Base-by-base conservation (phyloP, 805 yeast genomes). In the Candida anglica region DNA sequence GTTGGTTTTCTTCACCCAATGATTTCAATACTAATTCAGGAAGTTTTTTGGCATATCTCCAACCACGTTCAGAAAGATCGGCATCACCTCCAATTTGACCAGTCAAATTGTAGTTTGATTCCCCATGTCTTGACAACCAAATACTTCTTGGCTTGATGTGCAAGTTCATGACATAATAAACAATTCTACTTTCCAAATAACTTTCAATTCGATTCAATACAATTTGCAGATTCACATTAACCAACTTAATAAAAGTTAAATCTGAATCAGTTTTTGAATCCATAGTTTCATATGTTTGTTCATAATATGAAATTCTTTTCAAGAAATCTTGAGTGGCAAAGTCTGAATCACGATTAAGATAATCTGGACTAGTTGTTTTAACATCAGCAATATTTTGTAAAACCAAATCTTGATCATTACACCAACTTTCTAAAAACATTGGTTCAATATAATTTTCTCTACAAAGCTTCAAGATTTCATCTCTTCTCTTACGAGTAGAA, bases 1-100 rank as follows among this genome's bases (percentile, higher is more conserved):
- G 66, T 40, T 59, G 50, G 38, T 81, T 69, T 25, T 74, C 78
- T 36, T 71, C 72, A 30, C 82, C 78, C 29, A 80, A 73, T 4
- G 81, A 78, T 43, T 81, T 72, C 37, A 69, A 69, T 1, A 87
- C 89, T 42, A 91, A 54, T 21, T 77, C 79, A 1, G 95, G 95
- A 43, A 91, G 73, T 57, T 81, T 86, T 32, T 71, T 62, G 4
- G 97, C 91, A 53, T 91, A 91, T 48, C 81, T 66, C 61, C 80
- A 71, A 5, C 98, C 98, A 27, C 98, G 73, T 37, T 80, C 82
- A 32, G 91, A 80, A 34, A 91, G 67, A 46, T 81, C 75, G 2
- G 96, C 85, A 63, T 91, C 96, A 15, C 98, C 98, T 21, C 98
- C 98, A 43, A 93, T 86, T 58, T 87, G 87, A 19, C 97, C 97